Evolutionary conservation across 1,284 basidiomycete genomes (phyloP).

Genomic region (Cutaneotrichosporon sp.): DNA sequence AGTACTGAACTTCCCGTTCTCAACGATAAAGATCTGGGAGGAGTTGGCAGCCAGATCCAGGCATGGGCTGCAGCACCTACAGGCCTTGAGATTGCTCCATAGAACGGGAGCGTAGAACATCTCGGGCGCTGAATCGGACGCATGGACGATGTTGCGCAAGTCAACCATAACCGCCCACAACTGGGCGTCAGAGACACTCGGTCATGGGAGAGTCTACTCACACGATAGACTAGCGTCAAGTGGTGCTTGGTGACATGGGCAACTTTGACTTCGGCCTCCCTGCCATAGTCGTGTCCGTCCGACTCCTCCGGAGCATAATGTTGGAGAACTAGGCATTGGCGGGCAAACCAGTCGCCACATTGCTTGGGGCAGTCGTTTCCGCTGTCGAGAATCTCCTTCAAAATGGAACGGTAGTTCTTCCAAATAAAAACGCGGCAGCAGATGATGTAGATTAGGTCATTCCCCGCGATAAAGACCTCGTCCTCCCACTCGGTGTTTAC

Average conservation of each 20-base stretch:
- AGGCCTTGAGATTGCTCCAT: no score
- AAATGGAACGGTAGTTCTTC: not conserved
- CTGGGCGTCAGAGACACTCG: no score
- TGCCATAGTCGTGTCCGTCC: not conserved
- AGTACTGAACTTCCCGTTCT: not conserved
- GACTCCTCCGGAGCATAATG: not conserved
- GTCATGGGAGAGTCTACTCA: no score
- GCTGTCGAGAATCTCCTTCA: not conserved
- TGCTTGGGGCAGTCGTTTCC: not conserved
- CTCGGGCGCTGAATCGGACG: no score
- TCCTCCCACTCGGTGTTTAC: not conserved
- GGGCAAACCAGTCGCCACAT: not conserved
- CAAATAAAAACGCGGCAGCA: not conserved
- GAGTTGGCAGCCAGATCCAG: not conserved
- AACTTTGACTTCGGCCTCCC: no score
- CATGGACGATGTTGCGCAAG: no score
- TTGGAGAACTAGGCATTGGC: not conserved
- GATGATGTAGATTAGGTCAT: not conserved
- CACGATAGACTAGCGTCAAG: no score
- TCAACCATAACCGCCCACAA: no score
- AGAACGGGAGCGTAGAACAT: no score
- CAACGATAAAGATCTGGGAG: not conserved
- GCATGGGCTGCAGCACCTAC: no score
- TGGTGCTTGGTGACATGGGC: not conserved
- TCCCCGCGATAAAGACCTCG: not conserved